Conservation (phyloP, 1,284 basidiomycete species). For the Thelephora terrestris region DNA sequence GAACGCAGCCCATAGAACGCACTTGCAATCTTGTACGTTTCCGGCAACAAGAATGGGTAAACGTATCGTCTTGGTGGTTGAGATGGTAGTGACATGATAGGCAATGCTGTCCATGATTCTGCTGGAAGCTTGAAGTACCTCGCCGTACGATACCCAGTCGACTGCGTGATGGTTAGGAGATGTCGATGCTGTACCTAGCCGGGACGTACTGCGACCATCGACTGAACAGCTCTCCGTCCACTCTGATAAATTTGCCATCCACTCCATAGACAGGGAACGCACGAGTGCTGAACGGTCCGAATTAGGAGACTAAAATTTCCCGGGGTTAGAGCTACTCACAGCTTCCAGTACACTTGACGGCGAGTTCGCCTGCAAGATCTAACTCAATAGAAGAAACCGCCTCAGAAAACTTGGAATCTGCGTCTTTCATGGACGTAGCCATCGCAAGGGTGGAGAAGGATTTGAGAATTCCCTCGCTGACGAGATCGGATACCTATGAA, state of each 20-base stretch:
- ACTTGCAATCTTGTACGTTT: constrained; percentile 5
- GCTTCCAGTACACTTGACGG: constrained; percentile 34
- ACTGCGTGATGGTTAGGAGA: constrained; percentile 26
- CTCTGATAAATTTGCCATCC: constrained; percentile 36
- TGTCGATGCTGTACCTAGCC: background rate
- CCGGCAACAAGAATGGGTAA: constrained; percentile 3
- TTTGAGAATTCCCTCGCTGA: constrained; percentile 32
- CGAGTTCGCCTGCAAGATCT: constrained; percentile 47
- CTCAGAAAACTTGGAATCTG: constrained; percentile 42
- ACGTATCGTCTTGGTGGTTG: constrained; percentile 9
- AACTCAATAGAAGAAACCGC: constrained; percentile 32
- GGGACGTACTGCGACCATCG: constrained; percentile 39
- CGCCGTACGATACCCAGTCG: constrained; percentile 47
- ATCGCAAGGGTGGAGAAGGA: constrained; percentile 36
- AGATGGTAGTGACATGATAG: constrained; percentile 23
- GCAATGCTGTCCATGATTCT: constrained; percentile 31
- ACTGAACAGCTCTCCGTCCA: constrained; percentile 46
- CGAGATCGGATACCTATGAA: constrained; percentile 36
- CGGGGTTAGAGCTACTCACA: constrained; percentile 26
- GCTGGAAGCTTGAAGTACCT: constrained; percentile 32
- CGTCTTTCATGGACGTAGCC: constrained; percentile 38
- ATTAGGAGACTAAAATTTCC: background rate
- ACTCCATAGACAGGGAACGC: constrained; percentile 35
- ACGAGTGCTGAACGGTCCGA: constrained; percentile 31
- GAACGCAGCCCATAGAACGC: constrained; percentile 20